Evolutionary conservation across 139 green algal species (phyloP), one percentile per base, ranked within the genome.

Genomic region (Micromonas pusilla): DNA sequence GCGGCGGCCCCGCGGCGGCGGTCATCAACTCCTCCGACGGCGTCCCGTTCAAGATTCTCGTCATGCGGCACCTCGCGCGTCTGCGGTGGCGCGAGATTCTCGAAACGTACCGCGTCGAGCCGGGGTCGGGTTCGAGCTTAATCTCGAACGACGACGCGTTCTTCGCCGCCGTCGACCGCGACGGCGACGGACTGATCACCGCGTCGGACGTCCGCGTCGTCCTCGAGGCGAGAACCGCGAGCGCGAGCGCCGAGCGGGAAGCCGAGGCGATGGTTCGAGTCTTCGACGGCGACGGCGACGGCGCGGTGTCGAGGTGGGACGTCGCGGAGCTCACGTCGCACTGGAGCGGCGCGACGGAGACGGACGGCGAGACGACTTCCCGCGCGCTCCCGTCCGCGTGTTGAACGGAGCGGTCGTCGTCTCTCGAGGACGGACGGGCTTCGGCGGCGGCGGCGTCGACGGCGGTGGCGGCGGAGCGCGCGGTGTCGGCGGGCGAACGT

Each of bases 251-350:
- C 25, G 19, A 39, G 4, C 38, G 33, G 53, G 68, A 75, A 36
- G 36, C 68, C 1, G 68, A 75, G 25, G 31, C 26, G 34, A 75
- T 75, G 68, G 37, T 75, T 34, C 68, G 68, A 6, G n/a, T 62
- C 37, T 75, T 75, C 68, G 68, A 75, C 2, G 33, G 66, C 66
- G 66, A 72, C 28, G 65, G 65, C 65, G 66, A 73, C 2, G 66
- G 31, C 21, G 28, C 31, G 63, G 21, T 34, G 1, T 70, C 21
- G n/a, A 25, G n/a, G 63, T 34, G 28, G 31, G 63, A 70, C 31
- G 6, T 39, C 20, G 28, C 25, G 1, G 28, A 70, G 28, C 63
- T 70, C 28, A 36, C 1, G 5, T 23, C 25, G 26, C 28, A 70
- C 26, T 39, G 23, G 13, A 31, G 31, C 26, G 28, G 54, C n/a